Conservation (phyloP, 805 yeast genomes). For the Saturnispora bothae region DNA sequence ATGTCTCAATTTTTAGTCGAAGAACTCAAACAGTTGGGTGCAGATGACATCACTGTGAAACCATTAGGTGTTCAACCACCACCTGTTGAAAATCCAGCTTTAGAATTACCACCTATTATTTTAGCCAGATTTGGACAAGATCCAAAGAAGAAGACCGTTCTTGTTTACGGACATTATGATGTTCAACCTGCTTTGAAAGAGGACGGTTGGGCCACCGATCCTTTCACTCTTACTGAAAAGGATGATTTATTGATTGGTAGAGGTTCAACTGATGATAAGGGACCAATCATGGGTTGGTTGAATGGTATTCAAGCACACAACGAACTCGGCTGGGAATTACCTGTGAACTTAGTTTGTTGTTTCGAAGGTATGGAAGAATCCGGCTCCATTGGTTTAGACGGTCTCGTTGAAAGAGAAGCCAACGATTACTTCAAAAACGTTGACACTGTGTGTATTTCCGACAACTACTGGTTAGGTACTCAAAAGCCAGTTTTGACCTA, state of each 20-base stretch:
- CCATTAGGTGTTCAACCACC: conserved; percentile 87
- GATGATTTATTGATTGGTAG: conserved; percentile 74
- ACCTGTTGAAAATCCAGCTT: conserved; percentile 57
- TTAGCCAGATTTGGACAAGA: conserved; percentile 79
- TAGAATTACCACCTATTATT: conserved; percentile 90
- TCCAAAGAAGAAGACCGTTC: conserved; percentile 74
- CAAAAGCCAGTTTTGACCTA: conserved; percentile 93
- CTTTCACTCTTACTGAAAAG: conserved; percentile 65
- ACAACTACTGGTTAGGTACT: conserved; percentile 98
- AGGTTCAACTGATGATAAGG: conserved; percentile 96
- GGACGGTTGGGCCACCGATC: conserved; percentile 96
- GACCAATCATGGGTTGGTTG: conserved; percentile 96
- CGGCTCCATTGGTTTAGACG: conserved; percentile 88
- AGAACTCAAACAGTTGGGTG: conserved; percentile 66
- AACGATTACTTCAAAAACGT: conserved; percentile 71
- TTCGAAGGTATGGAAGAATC: conserved; percentile 99
- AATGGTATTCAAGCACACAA: conserved; percentile 86
- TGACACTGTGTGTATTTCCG: conserved; percentile 91
- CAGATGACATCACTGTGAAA: conserved; percentile 68
- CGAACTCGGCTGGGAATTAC: conserved; percentile 74
- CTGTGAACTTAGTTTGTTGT: conserved; percentile 85
- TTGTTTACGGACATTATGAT: conserved; percentile 95
- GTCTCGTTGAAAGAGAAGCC: conserved; percentile 71
- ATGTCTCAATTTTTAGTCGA: conserved; percentile 76
- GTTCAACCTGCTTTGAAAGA: conserved; percentile 91